Conservation (phyloP, 768 basidiomycete species). For the Cubamyces sp. region DNA sequence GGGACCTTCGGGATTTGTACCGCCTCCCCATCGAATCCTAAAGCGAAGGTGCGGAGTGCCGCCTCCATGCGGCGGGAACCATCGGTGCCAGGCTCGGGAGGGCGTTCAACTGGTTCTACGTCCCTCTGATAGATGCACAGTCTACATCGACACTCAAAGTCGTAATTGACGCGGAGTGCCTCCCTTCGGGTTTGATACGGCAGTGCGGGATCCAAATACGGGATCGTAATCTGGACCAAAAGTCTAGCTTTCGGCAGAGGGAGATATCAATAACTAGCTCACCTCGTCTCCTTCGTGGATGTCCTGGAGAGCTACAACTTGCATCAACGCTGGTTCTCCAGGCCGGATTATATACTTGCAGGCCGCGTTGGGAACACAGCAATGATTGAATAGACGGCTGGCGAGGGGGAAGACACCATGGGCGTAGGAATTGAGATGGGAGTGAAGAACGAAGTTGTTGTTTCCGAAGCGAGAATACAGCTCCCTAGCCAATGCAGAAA, state of each 20-base stretch:
- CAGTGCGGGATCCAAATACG: constrained; percentile 81
- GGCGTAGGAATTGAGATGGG: constrained; percentile 68
- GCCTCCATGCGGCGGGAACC: constrained; percentile 20
- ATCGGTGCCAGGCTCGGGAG: constrained; percentile 38
- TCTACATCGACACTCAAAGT: constrained; percentile 64
- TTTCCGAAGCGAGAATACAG: constrained; percentile 71
- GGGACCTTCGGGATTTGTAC: constrained; percentile 10
- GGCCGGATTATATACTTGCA: constrained; percentile 56
- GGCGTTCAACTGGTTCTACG: constrained; percentile 43
- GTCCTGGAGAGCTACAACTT: constrained; percentile 64
- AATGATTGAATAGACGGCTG: constrained; percentile 84
- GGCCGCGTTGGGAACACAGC: constrained; percentile 74
- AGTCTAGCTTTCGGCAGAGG: background rate
- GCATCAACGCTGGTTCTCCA: constrained; percentile 52
- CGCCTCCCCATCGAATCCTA: constrained; percentile 28
- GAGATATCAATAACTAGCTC: background rate
- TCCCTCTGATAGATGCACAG: constrained; percentile 54
- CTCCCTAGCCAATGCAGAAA: constrained; percentile 20
- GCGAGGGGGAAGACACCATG: constrained; percentile 80
- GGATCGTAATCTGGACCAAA: constrained; percentile 62
- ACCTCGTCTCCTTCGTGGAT: constrained; percentile 72
- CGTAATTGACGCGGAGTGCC: constrained; percentile 64
- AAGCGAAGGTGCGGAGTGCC: constrained; percentile 44
- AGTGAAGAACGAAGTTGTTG: constrained; percentile 82
- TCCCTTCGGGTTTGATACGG: constrained; percentile 57